These are phyloP conservation scores for Cercospora nicotianae DNA, from an alignment of 2,329 filamentous ascomycete genomes.

Conservation along the genomic window DNA sequence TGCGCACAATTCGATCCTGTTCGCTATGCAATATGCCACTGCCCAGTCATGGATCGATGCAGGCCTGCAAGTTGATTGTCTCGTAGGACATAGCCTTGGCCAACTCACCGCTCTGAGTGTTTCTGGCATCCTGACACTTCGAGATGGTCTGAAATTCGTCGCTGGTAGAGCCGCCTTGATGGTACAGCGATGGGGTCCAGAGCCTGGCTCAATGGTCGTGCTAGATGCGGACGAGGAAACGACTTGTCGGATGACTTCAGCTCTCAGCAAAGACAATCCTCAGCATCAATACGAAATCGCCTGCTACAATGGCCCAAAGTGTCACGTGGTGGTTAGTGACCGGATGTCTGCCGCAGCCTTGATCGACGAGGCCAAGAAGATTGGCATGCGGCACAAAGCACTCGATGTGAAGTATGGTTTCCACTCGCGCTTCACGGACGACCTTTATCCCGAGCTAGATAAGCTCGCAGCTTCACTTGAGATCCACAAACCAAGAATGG, in stretches of 20 bases:
- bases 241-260: not conserved
- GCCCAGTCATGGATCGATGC: constrained; percentile 20
- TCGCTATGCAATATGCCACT: constrained; percentile 20
- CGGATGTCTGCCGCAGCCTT: not conserved
- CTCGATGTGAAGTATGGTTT: constrained; percentile 20
- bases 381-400: constrained; percentile 10
- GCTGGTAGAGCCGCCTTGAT: constrained; percentile 15
- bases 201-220: constrained; percentile 20
- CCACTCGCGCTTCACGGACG: constrained; percentile 20
- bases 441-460: constrained; percentile 8
- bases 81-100: constrained; percentile 23
- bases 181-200: constrained; percentile 9
- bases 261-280: not conserved
- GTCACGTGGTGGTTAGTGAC: constrained; percentile 10
- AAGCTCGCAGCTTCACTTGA: constrained; percentile 3
- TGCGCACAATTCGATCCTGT: constrained; percentile 13
- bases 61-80: constrained; percentile 12
- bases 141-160: constrained; percentile 15
- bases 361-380: not conserved
- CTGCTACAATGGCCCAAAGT: constrained; percentile 23
- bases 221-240: constrained; percentile 11
- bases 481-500: constrained; percentile 9
- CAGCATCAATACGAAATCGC: constrained; percentile 12
- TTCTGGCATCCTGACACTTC: constrained; percentile 12
- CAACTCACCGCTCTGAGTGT: constrained; percentile 17